Evolutionary conservation across 495 filamentous ascomycete species (phyloP).

Genomic region (Lasiosphaeriaceae sp.): DNA sequence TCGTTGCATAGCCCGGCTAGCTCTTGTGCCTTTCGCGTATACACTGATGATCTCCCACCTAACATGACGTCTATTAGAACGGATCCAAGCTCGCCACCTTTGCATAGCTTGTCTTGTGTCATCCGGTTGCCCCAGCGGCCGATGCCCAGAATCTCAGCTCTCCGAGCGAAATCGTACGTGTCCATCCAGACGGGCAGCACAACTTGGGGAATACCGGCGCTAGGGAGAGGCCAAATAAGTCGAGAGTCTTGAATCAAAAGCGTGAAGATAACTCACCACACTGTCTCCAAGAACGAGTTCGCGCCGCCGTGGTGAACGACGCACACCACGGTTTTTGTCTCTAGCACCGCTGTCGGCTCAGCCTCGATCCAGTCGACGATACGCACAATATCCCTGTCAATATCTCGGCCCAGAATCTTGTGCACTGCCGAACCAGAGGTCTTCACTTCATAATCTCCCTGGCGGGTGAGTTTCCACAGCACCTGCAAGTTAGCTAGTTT

Average conservation of each 20-base stretch:
- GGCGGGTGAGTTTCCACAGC: constrained; percentile 39
- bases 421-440: constrained; percentile 9
- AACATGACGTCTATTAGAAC: constrained; percentile 22
- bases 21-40: constrained; percentile 15
- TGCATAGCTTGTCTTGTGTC: constrained; percentile 7
- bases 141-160: constrained; percentile 49
- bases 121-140: constrained; percentile 45
- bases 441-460: constrained; percentile 7
- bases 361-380: constrained; percentile 36
- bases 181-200: constrained; percentile 53
- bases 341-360: constrained; percentile 35
- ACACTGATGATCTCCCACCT: constrained; percentile 11
- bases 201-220: constrained; percentile 48
- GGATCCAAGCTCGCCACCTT: constrained; percentile 15
- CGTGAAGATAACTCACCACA: constrained; percentile 22
- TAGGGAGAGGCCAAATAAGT: constrained; percentile 8
- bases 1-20: constrained; percentile 20
- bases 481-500: constrained; percentile 31
- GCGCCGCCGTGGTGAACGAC: constrained; percentile 45
- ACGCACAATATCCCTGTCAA: constrained; percentile 22
- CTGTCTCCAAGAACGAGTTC: constrained; percentile 42
- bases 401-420: constrained; percentile 14
- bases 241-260: not conserved
- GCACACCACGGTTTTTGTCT: constrained; percentile 32
- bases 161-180: constrained; percentile 49